Conservation (phyloP, 768 basidiomycete species). For the Panaeolus cyanescens region DNA sequence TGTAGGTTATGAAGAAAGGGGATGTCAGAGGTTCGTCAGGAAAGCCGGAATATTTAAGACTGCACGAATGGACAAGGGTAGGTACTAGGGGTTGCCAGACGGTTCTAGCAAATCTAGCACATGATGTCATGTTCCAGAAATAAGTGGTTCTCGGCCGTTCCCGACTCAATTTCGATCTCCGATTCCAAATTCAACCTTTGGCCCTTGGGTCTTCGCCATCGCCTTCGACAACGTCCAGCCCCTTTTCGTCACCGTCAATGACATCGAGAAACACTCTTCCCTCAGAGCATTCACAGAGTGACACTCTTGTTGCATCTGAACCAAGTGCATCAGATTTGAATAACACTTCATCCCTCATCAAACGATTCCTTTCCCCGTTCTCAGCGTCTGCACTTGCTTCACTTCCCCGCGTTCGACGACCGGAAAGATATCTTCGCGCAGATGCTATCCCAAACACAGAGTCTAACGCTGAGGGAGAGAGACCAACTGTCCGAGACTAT, state of each 20-base stretch:
- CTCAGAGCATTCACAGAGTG: conserved; percentile 8
- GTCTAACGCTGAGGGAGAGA: conserved; percentile 49
- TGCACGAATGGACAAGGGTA: not conserved
- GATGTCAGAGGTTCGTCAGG: not conserved
- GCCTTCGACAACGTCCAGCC: not conserved
- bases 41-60: not conserved
- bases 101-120: conserved; percentile 13
- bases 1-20: conserved; percentile 4
- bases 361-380: conserved; percentile 62
- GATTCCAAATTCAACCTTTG: not conserved
- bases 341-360: conserved; percentile 52
- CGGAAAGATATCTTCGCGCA: conserved; percentile 61
- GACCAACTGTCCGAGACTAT: conserved; percentile 71
- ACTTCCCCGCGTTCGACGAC: conserved; percentile 45
- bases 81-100: conserved; percentile 6
- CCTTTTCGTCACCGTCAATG: not conserved
- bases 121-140: conserved; percentile 9
- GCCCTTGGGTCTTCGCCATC: not conserved
- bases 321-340: not conserved
- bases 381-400: conserved; percentile 61
- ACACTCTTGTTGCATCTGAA: conserved; percentile 36
- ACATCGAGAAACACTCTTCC: not conserved
- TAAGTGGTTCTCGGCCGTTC: not conserved
- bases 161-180: not conserved
- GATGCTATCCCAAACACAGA: conserved; percentile 72